Evolutionary conservation across 192 early-diverging fungal genomes (phyloP).

Genomic region (Irineochytrium annulatum): DNA sequence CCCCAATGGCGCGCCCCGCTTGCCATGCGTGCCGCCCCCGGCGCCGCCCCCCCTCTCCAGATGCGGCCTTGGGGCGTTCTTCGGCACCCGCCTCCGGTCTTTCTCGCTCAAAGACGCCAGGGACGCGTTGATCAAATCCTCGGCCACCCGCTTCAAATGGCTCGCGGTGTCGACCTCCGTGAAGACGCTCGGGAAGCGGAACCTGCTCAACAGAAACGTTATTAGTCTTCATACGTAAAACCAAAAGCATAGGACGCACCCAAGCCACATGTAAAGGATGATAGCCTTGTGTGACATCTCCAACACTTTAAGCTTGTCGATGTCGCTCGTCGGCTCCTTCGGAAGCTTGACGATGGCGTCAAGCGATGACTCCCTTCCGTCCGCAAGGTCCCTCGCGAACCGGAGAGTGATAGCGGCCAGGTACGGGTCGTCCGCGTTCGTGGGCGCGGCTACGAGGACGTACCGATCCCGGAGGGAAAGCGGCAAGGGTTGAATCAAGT

Average conservation of each 20-base stretch:
- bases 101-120: conserved; percentile 22
- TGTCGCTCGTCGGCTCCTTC: conserved; percentile 13
- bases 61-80: too few species aligned
- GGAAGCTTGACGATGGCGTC: conserved; percentile 51
- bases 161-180: conserved; percentile 41
- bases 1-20: too few species aligned
- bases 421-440: conserved; percentile 35
- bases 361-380: conserved; percentile 41
- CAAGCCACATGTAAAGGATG: conserved; percentile 86
- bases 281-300: conserved; percentile 75
- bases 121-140: conserved; percentile 42
- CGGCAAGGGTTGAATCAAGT: conserved; percentile 55
- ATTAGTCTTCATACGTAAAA: neutral
- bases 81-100: too few species aligned
- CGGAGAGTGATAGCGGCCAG: conserved; percentile 1
- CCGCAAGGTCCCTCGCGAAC: conserved; percentile 31
- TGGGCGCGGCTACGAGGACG: conserved; percentile 64
- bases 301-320: conserved; percentile 42
- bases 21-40: too few species aligned
- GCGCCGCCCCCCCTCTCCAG: too few species aligned
- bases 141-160: conserved; percentile 47
- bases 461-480: conserved; percentile 64
- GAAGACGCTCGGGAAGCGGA: conserved; percentile 61
- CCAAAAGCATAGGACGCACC: conserved; percentile 5
- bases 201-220: conserved; percentile 18